Conservation (phyloP, 2,329 filamentous ascomycete genomes). For the Pseudopithomyces maydicus region DNA sequence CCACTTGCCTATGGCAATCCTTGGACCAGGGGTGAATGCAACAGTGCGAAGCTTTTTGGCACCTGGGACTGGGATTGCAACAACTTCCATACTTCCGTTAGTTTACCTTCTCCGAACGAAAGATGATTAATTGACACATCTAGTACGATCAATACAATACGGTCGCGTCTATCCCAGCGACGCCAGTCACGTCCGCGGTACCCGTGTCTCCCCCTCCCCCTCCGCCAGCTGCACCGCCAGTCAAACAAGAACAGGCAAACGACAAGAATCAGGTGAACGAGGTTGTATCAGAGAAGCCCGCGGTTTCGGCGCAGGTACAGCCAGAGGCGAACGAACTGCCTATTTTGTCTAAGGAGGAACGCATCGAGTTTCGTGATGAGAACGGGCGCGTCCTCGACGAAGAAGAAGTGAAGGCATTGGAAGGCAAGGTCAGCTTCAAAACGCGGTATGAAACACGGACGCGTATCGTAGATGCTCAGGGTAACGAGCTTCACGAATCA, state of each 20-base stretch:
- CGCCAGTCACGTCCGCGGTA: conserved; percentile 15
- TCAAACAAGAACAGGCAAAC: conserved; percentile 15
- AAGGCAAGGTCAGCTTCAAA: conserved; percentile 94
- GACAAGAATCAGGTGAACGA: conserved; percentile 25
- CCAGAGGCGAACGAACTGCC: conserved; percentile 32
- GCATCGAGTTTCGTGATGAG: conserved; percentile 92
- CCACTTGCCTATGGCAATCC: conserved; percentile 90
- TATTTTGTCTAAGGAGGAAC: conserved; percentile 69
- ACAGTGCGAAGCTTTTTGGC: conserved; percentile 81
- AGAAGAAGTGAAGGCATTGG: conserved; percentile 80
- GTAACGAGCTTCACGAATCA: conserved; percentile 71
- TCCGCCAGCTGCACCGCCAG: conserved; percentile 22
- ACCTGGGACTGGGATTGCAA: conserved; percentile 99
- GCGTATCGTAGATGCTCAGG: conserved; percentile 76
- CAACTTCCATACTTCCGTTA: conserved; percentile 84
- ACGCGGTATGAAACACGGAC: conserved; percentile 96
- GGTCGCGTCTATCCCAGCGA: conserved; percentile 19
- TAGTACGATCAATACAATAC: conserved; percentile 20
- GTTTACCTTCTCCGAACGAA: conserved; percentile 45
- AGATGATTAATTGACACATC: background rate
- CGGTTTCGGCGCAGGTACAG: conserved; percentile 36
- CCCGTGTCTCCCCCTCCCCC: conserved; percentile 32
- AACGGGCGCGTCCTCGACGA: conserved; percentile 86
- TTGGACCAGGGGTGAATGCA: conserved; percentile 91
- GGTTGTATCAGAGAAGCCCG: conserved; percentile 31